Base-by-base conservation (phyloP, 139 green algal genomes). In the Micractinium sp. region DNA sequence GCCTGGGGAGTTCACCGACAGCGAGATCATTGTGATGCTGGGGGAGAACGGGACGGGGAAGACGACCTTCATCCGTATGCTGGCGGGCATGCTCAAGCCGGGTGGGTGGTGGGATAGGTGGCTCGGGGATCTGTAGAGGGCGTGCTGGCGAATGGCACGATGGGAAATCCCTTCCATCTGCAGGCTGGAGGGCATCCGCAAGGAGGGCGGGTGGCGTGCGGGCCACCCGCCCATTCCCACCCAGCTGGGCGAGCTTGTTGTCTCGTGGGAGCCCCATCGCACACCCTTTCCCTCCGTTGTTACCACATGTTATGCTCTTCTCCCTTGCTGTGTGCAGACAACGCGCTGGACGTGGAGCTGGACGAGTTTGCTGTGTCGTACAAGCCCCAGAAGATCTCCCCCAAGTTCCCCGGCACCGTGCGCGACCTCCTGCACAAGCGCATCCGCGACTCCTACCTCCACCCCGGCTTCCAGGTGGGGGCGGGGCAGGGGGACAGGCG, bases 311-410 rank as follows among this genome's bases (percentile, higher is more conserved):
- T 5, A 9, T 27, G 53, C 56, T 22, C 35, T 18, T 25, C 25
- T 87, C 25, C 60, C 35, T 2, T 63, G 35, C 38, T 73, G 14
- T 73, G 3, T 39, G 75, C 93, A 22, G 93, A 95, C 87, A 63
- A 91, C 53, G 90, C 89, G 87, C 63, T 84, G 63, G 41, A 90
- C 4, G 92, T 92, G 18, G 94, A 98, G 81, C 61, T 98, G 39
- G 94, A 96, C 22, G 93, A 98, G 89, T 99, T 97, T 92, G 96
- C 97, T 66, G 96, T 99, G 31, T 96, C 92, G 79, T 99, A 99
- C 95, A 99, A 99, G 95, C 98, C 98, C 22, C 98, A 99, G 95
- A 99, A 99, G 94, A 99, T 99, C 92, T 96, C 92, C 22, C 98
- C 98, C 87, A 99, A 99, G 93, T 99, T 99, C 92, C 94, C 96